Evolutionary conservation across 2,329 filamentous ascomycete species (phyloP).

Genomic region (Sporothrix euskadiensis): DNA sequence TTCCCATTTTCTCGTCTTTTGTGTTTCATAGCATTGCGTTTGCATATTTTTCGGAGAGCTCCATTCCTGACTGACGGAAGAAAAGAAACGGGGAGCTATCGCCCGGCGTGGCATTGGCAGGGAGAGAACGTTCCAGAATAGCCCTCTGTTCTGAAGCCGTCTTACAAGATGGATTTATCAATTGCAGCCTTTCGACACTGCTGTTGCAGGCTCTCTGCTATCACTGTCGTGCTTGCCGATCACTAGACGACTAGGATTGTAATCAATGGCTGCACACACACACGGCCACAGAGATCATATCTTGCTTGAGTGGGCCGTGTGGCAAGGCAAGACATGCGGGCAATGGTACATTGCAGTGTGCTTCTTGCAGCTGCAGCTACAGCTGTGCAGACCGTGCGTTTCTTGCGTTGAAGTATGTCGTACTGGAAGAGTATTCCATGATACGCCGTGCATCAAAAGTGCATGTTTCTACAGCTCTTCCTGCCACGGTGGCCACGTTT

Average conservation of each 20-base stretch:
- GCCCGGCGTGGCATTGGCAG: not conserved
- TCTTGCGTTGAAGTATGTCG: not conserved
- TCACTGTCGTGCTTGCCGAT: not conserved
- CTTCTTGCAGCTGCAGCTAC: not conserved
- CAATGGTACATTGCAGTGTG: constrained; percentile 3
- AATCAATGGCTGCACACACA: not conserved
- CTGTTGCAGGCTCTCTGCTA: not conserved
- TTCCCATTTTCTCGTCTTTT: not conserved
- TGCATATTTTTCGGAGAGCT: not conserved
- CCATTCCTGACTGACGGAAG: not conserved
- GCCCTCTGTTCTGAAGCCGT: not conserved
- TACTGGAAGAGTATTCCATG: not conserved
- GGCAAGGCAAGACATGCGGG: not conserved
- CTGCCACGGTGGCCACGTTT: not conserved
- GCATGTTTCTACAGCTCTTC: not conserved
- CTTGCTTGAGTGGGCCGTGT: constrained; percentile 4
- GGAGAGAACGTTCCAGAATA: not conserved
- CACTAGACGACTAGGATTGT: not conserved
- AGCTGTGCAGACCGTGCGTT: not conserved
- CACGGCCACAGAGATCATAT: not conserved
- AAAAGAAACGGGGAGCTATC: not conserved
- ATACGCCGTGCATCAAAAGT: not conserved
- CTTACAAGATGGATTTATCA: not conserved
- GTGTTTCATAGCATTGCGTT: not conserved
- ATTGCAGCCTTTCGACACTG: not conserved